These are phyloP conservation scores for Gnomoniopsis sp. DNA, from an alignment of 2,329 filamentous ascomycete genomes.

Conservation along the genomic window DNA sequence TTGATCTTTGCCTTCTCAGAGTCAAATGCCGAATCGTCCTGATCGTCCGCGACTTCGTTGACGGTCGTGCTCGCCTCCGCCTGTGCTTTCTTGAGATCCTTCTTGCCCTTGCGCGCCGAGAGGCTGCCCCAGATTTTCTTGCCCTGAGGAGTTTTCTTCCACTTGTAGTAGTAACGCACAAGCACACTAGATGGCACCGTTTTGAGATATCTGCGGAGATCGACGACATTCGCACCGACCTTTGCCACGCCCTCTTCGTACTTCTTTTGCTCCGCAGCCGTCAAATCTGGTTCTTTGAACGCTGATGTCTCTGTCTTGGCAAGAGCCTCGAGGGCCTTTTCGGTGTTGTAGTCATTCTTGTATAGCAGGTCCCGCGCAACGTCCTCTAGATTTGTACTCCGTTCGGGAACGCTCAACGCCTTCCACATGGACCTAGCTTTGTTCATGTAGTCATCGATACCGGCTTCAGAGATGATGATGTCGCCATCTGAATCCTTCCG, in stretches of 20 bases:
- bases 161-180: conserved; percentile 93
- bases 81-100: conserved; percentile 73
- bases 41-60: conserved; percentile 87
- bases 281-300: conserved; percentile 82
- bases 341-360: conserved; percentile 66
- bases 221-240: conserved; percentile 84
- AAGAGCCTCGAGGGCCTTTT: conserved; percentile 68
- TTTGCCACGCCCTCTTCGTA: conserved; percentile 91
- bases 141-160: conserved; percentile 91
- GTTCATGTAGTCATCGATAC: conserved; percentile 72
- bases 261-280: conserved; percentile 73
- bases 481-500: conserved; percentile 15
- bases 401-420: conserved; percentile 66
- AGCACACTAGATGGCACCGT: conserved; percentile 75
- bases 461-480: conserved; percentile 33
- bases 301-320: conserved; percentile 64
- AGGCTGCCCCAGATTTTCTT: conserved; percentile 88
- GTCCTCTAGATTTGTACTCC: conserved; percentile 84
- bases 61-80: conserved; percentile 72
- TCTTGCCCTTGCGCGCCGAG: conserved; percentile 83
- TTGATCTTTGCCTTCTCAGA: conserved; percentile 74
- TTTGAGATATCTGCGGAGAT: conserved; percentile 81
- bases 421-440: conserved; percentile 63
- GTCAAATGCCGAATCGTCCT: conserved; percentile 95
- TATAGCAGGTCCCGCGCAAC: conserved; percentile 74